Evolutionary conservation across 345 rosid species (phyloP), one percentile per base, ranked within the genome.

Genomic region (Limnanthes douglasii): DNA sequence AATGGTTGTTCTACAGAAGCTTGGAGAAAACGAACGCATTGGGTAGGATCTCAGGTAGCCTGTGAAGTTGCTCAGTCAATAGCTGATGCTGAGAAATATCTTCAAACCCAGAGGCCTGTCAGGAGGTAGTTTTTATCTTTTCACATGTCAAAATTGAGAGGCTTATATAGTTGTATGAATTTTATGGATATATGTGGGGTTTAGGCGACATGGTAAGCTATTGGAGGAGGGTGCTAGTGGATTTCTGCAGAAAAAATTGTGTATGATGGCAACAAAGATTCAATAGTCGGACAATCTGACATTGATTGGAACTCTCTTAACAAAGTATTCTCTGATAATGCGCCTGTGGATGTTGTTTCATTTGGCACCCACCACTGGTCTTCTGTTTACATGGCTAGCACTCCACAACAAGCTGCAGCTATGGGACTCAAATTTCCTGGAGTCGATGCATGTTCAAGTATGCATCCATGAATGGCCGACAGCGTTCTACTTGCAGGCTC

Each of bases 191-290:
- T 31, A 34, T 40, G 10, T 47, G n/a, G n/a, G 45, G 44, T 64
- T 60, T 62, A 92, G 99, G 63, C 72, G 61, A 31, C 93, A 75
- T 64, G 99, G 99, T 32, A 78, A 81, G 54, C 70, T 81, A 27
- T 53, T 85, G 64, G 94, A 92, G 75, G 99, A 85, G 66, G 99
- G 99, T 38, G 99, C 99, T 43, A 85, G 99, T 62, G 96, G 96
- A 41, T 90, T 90, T 76, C 59, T 84, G 54, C 74, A 73, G 66
- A 80, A 78, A 72, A 84, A 67, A 45, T 72, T 53, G 46, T 50
- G 20, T 40, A 27, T 31, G 71, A 66, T 47, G 69, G 44, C 32
- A 72, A 37, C 41, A 59, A 64, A 53, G 80, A 75, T 25, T 48
- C 49, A 35, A 26, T 46, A 18, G 26, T 41, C 40, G 82, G 52